Percentiles rank a stretch among this genome's conserved stretches.
phyloP scores from a whole-genome alignment of 192 early-diverging fungal genomes.

The Funneliformis geosporum region DNA sequence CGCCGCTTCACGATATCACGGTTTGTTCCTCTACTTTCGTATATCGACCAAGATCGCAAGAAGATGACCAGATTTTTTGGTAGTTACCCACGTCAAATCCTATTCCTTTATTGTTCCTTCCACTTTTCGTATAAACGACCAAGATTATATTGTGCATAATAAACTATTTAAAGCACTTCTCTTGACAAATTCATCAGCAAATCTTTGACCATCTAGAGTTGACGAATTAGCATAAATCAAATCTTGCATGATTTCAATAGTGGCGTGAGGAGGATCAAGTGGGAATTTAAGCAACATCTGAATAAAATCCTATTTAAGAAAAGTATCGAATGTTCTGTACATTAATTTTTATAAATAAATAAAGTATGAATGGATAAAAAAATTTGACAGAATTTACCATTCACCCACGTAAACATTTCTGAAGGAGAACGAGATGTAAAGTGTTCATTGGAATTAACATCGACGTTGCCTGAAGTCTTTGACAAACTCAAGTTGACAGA shows the following conservation, averaged over 20 bases:
- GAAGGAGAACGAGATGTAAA: constrained; percentile 47
- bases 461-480: constrained; percentile 21
- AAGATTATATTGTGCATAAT: too few species aligned
- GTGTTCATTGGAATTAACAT: constrained; percentile 22
- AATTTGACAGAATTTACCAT: constrained; percentile 36
- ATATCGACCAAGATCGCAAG: too few species aligned
- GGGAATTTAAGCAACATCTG: constrained; percentile 78
- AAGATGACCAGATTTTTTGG: too few species aligned
- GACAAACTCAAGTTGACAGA: constrained; percentile 25
- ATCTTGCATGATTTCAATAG: constrained; percentile 72
- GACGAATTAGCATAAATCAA: constrained; percentile 73
- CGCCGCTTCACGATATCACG: too few species aligned
- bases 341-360: background rate
- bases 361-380: background rate
- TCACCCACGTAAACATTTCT: constrained; percentile 58
- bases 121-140: too few species aligned
- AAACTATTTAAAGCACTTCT: constrained; percentile 49
- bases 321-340: background rate
- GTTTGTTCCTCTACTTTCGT: too few species aligned
- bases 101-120: too few species aligned
- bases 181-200: constrained; percentile 78
- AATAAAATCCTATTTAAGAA: constrained; percentile 63
- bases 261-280: constrained; percentile 58
- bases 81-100: too few species aligned
- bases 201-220: constrained; percentile 71